A percentile compares a stretch with the other conserved stretches of the same genome.
phyloP scores from a whole-genome alignment of 257 asterid species.

The Lycium ferocissimum region DNA sequence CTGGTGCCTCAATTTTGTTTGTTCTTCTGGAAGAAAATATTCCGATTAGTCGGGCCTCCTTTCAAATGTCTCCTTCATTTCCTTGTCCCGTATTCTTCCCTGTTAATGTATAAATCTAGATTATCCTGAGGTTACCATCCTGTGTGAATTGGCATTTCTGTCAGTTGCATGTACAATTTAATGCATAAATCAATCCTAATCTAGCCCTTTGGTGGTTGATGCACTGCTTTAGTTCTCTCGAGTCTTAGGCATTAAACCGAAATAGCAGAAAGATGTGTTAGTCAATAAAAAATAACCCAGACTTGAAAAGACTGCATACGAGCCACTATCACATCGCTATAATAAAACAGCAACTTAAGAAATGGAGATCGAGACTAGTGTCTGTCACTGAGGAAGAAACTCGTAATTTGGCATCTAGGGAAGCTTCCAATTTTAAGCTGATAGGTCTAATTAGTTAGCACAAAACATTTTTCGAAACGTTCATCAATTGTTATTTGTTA shows the following conservation, averaged over 20 bases:
- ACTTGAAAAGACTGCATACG: neutral
- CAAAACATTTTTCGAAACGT: neutral
- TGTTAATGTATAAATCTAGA: neutral
- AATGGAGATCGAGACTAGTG: neutral
- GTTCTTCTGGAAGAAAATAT: neutral
- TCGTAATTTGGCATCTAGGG: neutral
- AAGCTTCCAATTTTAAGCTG: neutral
- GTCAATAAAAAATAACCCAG: neutral
- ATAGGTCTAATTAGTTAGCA: neutral
- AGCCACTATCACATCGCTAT: neutral
- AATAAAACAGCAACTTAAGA: neutral
- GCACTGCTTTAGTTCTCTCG: neutral
- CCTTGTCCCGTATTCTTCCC: neutral
- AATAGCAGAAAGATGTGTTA: neutral
- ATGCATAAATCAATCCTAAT: neutral
- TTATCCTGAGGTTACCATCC: neutral
- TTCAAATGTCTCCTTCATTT: neutral
- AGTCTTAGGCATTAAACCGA: neutral
- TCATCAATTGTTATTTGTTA: neutral
- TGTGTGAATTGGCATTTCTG: neutral
- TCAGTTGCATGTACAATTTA: neutral
- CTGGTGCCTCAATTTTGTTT: constrained; percentile 14
- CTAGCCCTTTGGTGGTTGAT: neutral
- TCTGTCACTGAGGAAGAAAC: neutral
- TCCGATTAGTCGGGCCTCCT: neutral